Base-by-base conservation (phyloP, 768 basidiomycete genomes). In the Russula griseocarnosa region DNA sequence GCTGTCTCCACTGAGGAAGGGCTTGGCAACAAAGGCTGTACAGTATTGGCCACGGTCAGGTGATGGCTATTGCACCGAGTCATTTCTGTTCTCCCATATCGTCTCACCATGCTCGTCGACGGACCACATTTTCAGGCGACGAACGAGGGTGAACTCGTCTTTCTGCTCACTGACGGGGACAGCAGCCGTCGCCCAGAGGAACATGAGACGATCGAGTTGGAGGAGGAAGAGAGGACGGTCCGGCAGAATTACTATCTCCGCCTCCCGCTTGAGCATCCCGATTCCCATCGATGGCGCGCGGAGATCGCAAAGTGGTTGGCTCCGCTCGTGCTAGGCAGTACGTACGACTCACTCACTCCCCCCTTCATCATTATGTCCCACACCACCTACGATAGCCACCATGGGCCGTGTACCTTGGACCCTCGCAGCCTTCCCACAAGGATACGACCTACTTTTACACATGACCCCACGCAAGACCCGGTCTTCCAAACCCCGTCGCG, bases 281-380 rank as follows among this genome's bases (percentile, higher is more conserved):
- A 60, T 54, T 65, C 63, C 18, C 54, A 51, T 1, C 59, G 59
- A 13, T 65, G 63, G 63, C 63, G 63, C 28, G 5, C 18, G 0
- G 63, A 65, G 54, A 65, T 65, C 53, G 63, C 58, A 24, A 65
- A 60, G 47, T 60, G 51, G 24, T 59, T 65, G 3, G 63, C 63
- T 24, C 63, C 63, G 26, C 58, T 65, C 38, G 24, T 65, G 5
- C 63, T 65, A 56, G 38, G 49, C 47, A 30, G 63, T 65, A 60
- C 30, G 63, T 59, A 26, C n/a, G 16, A 11, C 5, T 53, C 16
- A 10, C 8, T 20, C 32, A 9, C 2, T 13, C 36, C 34, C 51
- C 18, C 3, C 50, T 32, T n/a, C 11, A 44, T 44, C 7, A 20
- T 44, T n/a, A 44, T 20, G 7, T 24, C 46, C 46, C 16, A 18